Conservation (phyloP, 495 filamentous ascomycete species). For the Margaritispora aquatica region DNA sequence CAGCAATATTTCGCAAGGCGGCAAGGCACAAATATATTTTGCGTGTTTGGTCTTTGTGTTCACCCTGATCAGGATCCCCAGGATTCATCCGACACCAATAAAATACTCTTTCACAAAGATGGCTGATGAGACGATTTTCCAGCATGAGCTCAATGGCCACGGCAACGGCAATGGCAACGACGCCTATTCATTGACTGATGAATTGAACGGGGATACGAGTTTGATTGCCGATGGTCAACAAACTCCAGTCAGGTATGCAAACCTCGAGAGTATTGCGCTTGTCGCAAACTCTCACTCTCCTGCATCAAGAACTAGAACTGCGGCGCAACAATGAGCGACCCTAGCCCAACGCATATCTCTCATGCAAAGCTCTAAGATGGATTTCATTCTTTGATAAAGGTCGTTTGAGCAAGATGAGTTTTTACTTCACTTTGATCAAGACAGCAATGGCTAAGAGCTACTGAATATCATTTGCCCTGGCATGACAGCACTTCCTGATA, state of each 20-base stretch:
- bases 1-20: too few relatives aligned
- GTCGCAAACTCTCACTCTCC: neutral
- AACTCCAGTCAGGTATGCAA: neutral
- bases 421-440: neutral
- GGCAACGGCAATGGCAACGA: too few relatives aligned
- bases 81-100: neutral
- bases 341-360: neutral
- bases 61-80: neutral
- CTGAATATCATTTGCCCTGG: neutral
- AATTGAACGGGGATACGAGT: neutral
- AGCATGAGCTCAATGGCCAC: neutral
- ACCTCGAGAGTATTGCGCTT: neutral
- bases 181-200: neutral
- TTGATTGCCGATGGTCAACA: neutral
- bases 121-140: neutral
- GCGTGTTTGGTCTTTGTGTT: neutral
- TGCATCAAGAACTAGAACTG: neutral
- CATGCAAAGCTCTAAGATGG: neutral
- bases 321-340: neutral
- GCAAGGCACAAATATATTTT: neutral
- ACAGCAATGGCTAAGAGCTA: neutral
- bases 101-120: neutral
- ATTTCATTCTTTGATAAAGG: neutral
- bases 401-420: neutral
- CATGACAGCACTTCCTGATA: too few relatives aligned